Base-by-base conservation (phyloP, 345 rosid species). In the Salix brachista region DNA sequence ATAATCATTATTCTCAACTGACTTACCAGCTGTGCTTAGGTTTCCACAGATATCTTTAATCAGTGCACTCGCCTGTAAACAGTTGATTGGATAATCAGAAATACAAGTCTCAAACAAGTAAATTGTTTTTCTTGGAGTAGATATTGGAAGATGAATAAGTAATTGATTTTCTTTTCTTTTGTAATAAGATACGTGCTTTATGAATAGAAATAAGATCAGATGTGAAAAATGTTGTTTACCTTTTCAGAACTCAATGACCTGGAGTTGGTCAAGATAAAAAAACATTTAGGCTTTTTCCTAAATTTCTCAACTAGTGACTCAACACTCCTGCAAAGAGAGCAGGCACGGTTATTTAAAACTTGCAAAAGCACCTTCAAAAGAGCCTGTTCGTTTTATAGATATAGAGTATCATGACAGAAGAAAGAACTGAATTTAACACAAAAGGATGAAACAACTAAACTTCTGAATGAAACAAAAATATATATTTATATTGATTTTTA, bases 201-300 rank as follows among this genome's bases (percentile, higher is more conserved):
- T 42, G 64, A 67, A 79, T 56, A 54, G 25, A 66, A 39, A 60
- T 30, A 64, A 37, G 14, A 39, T 79, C 52, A 50, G 28, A 42
- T 8, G n/a, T 65, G 71, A 66, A 72, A 46, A 71, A 77, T 71
- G 30, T 73, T 71, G 30, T 73, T 75, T 75, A 91, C 99, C 97
- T 92, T 92, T 81, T 90, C 95, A 78, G 97, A 87, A 87, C 96
- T 90, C 77, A 95, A 79, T 48, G 99, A 80, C 85, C 97, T 90
- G 66, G 99, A 91, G 85, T 95, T 95, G 1, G 97, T 95, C 80
- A 95, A 85, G 82, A 95, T 91, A 89, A 92, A 95, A 85, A 95
- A 90, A 84, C 99, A 95, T 73, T 84, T 73, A 58, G 96, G 92
- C 77, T 80, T 90, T 78, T 88, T 90, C 76, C 67, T 85, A 65